These are phyloP conservation scores for Pleurotus sapidus DNA, from an alignment of 768 basidiomycete genomes.

Conservation along the genomic window DNA sequence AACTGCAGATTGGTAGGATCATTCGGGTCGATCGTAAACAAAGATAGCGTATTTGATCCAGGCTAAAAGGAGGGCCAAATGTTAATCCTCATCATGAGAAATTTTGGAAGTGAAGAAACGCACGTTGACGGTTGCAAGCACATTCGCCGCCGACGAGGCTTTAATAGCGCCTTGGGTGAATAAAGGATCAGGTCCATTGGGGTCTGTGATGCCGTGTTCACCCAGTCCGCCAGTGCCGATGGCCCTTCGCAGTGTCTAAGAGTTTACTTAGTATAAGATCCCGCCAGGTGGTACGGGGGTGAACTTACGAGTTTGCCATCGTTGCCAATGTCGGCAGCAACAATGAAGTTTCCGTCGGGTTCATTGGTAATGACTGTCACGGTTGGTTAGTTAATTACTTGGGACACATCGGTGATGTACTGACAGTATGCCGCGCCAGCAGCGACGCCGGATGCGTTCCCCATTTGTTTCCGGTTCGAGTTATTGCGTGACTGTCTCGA, in stretches of 20 bases:
- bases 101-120: background rate
- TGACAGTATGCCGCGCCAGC: slow-evolving; percentile 18
- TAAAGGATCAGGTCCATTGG: slow-evolving; percentile 35
- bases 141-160: slow-evolving; percentile 27
- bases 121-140: slow-evolving; percentile 36
- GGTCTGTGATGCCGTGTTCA: slow-evolving; percentile 26
- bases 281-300: too few species aligned
- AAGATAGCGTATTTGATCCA: slow-evolving; percentile 43
- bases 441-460: slow-evolving; percentile 7
- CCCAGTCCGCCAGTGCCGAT: slow-evolving; percentile 31
- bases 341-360: slow-evolving; percentile 39
- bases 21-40: slow-evolving; percentile 37
- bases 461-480: slow-evolving; percentile 8
- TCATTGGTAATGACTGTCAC: slow-evolving; percentile 49
- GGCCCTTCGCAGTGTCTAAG: slow-evolving; percentile 25
- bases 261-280: too few species aligned
- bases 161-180: slow-evolving; percentile 42
- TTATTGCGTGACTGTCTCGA: background rate
- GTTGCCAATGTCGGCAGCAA: slow-evolving; percentile 37
- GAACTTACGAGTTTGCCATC: slow-evolving; percentile 38
- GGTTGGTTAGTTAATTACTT: background rate
- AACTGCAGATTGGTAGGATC: slow-evolving; percentile 37
- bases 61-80: slow-evolving; percentile 23
- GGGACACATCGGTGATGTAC: background rate
- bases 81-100: background rate